A percentile compares a stretch with the other conserved stretches of the same genome.
These are phyloP conservation scores for Neurospora sp. DNA, from an alignment of 495 filamentous ascomycete genomes.

Conservation along the genomic window DNA sequence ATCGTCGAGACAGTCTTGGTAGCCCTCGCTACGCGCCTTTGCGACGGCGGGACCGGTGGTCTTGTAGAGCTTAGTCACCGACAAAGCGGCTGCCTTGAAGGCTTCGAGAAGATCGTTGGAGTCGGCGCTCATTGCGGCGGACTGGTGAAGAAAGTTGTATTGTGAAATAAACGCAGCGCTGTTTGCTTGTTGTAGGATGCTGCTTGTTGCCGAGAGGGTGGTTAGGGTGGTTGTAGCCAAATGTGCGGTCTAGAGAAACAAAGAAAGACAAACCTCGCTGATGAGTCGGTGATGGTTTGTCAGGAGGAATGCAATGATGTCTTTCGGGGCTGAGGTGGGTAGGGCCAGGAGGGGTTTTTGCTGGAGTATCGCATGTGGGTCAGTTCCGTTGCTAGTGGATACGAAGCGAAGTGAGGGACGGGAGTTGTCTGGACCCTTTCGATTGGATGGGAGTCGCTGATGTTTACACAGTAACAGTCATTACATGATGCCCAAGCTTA, in stretches of 20 bases:
- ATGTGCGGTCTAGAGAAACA: not conserved
- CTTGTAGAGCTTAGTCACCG: conserved; percentile 94
- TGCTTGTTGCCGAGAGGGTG: not conserved
- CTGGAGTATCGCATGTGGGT: not conserved
- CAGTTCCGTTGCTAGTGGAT: not conserved
- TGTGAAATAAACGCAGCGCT: not conserved
- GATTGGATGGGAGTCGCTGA: not conserved
- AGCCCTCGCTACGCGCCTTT: conserved; percentile 67
- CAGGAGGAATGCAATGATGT: not conserved
- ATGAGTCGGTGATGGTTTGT: not conserved
- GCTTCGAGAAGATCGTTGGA: conserved; percentile 73
- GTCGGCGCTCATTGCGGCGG: conserved; percentile 31
- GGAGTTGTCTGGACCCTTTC: not conserved
- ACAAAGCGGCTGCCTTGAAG: conserved; percentile 86
- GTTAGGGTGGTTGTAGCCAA: not conserved
- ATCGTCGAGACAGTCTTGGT: conserved; percentile 91
- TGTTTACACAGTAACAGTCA: not conserved
- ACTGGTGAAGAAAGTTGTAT: not conserved
- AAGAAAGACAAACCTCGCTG: not conserved
- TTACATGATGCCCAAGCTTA: not conserved
- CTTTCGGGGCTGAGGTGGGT: not conserved
- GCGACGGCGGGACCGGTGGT: conserved; percentile 66
- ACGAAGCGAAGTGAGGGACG: not conserved
- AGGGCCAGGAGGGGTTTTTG: not conserved
- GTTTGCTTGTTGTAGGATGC: not conserved